Evolutionary conservation across 2,329 filamentous ascomycete genomes (phyloP).

Genomic region (Microdochium nivale): DNA sequence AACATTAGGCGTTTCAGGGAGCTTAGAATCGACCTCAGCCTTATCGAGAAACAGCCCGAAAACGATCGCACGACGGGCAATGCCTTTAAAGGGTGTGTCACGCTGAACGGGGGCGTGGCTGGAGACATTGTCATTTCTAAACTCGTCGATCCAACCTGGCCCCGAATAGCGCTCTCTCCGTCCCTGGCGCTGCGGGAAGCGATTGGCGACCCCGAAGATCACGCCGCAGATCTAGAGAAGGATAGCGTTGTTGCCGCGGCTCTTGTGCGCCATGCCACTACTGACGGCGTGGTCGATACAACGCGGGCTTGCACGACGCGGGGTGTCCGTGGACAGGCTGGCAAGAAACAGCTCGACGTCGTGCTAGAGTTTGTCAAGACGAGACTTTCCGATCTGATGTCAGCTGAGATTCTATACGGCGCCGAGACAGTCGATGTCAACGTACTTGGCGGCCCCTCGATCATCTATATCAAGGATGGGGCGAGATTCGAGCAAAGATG

Average conservation of each 20-base stretch:
- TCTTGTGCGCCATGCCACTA: neutral
- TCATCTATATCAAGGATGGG: neutral
- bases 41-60: neutral
- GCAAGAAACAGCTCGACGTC: neutral
- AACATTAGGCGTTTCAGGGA: neutral
- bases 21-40: neutral
- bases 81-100: neutral
- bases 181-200: neutral
- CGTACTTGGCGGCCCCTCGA: neutral
- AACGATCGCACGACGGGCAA: neutral
- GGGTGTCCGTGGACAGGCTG: neutral
- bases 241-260: neutral
- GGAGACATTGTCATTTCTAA: neutral
- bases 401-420: neutral
- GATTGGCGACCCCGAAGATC: neutral
- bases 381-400: neutral
- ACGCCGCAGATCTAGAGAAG: neutral
- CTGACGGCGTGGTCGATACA: neutral
- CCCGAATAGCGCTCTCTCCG: neutral
- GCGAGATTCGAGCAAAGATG: neutral
- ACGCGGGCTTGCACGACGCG: neutral
- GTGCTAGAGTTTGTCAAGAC: neutral
- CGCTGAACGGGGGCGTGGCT: neutral
- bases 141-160: neutral
- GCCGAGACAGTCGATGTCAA: neutral